Conservation (phyloP, 169 alveolate species). For the Babesia caballi region DNA sequence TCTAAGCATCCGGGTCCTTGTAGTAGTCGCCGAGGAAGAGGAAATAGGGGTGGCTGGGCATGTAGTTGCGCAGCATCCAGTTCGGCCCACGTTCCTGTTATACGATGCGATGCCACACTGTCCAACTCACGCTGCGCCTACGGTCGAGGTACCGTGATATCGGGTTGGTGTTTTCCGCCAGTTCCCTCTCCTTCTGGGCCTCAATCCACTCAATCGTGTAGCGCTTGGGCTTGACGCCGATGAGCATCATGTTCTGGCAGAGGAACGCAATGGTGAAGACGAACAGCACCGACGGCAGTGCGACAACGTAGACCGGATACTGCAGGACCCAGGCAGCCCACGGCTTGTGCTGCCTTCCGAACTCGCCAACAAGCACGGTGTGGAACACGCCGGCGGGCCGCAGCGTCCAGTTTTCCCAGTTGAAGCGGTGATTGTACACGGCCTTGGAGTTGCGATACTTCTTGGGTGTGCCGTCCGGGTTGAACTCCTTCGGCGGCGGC, state of each 20-base stretch:
- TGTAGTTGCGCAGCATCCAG: conserved; percentile 80
- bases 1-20: conserved; percentile 76
- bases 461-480: conserved; percentile 82
- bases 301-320: conserved; percentile 69
- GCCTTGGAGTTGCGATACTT: conserved; percentile 77
- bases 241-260: conserved; percentile 72
- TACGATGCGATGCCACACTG: neutral
- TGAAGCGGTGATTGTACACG: conserved; percentile 79
- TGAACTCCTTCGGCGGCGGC: conserved; percentile 85
- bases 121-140: conserved; percentile 69
- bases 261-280: conserved; percentile 74
- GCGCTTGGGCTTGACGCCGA: conserved; percentile 85
- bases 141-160: conserved; percentile 82
- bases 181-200: conserved; percentile 84
- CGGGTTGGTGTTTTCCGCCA: conserved; percentile 87
- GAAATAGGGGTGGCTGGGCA: conserved; percentile 82
- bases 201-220: conserved; percentile 85
- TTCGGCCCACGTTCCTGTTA: conserved; percentile 84
- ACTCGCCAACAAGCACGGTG: conserved; percentile 83
- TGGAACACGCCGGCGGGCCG: conserved; percentile 86
- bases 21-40: conserved; percentile 75
- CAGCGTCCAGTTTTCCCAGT: conserved; percentile 86
- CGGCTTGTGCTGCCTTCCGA: conserved; percentile 81
- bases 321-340: conserved; percentile 73
- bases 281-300: conserved; percentile 73